Percentiles rank a stretch among this genome's conserved stretches.
phyloP scores from a whole-genome alignment of 208 protist genomes.

The Trypanosoma lewisi region DNA sequence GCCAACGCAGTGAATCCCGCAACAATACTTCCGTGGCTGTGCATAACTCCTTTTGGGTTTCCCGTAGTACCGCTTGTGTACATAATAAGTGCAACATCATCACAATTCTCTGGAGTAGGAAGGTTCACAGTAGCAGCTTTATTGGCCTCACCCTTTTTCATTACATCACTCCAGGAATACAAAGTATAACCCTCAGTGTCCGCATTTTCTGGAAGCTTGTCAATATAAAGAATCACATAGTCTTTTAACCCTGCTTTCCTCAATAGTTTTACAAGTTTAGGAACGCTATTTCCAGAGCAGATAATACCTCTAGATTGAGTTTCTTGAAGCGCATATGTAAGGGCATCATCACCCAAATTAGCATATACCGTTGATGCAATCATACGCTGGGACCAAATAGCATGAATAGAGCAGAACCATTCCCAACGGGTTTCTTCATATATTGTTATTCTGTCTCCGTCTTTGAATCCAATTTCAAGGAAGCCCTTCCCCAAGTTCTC shows the following conservation, averaged over 20 bases:
- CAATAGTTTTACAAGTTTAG: constrained; percentile 52
- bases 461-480: constrained; percentile 48
- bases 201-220: constrained; percentile 37
- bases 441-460: constrained; percentile 49
- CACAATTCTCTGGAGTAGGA: constrained; percentile 31
- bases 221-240: constrained; percentile 64
- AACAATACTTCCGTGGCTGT: constrained; percentile 78
- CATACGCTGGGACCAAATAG: constrained; percentile 59
- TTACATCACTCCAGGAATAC: constrained; percentile 53
- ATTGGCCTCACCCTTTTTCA: constrained; percentile 45
- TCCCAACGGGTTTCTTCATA: constrained; percentile 87
- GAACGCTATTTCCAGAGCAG: constrained; percentile 60
- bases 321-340: constrained; percentile 73
- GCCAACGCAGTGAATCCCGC: constrained; percentile 45
- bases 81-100: constrained; percentile 80
- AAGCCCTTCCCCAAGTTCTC: constrained; percentile 53
- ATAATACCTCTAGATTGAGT: constrained; percentile 64
- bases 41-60: constrained; percentile 86
- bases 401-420: constrained; percentile 70
- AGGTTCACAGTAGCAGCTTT: constrained; percentile 21
- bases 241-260: constrained; percentile 16
- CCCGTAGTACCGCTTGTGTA: constrained; percentile 91
- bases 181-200: constrained; percentile 35
- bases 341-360: constrained; percentile 80
- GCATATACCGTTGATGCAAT: constrained; percentile 81